Base-by-base conservation (phyloP, 306 rosid genomes). In the Dryas alaskensis region DNA sequence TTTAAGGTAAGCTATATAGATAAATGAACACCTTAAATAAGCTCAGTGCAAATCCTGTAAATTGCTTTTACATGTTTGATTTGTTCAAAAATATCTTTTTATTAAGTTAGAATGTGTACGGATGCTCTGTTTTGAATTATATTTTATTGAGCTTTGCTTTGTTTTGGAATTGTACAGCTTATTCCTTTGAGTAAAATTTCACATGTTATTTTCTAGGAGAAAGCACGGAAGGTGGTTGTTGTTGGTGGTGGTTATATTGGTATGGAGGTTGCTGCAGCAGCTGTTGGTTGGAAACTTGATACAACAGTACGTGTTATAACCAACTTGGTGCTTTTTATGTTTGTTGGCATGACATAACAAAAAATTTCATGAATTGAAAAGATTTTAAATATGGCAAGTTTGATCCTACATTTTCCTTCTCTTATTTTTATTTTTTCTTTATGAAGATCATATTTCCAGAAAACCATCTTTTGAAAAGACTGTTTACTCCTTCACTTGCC, bases 221-320 rank as follows among this genome's bases (percentile, higher is more conserved):
- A 87, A 79, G 81, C 97, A 75, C 79, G 70, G 77, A 91, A 88
- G 87, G 88, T 91, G 80, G 96, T 88, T 55, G 76, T 93, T 68
- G 96, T 93, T 54, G 98, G 98, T 64, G 98, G 98, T 81, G 98
- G 98, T 71, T 91, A 93, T 78, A 93, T 93, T 73, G 98, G 98
- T 66, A 85, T 91, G 97, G 97, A 94, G 88, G 86, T 91, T 83
- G 98, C 96, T 62, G 98, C 98, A 27, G 98, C 97, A 61, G 90
- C 94, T 71, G 83, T 76, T 87, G 98, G 74, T 78, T 93, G 98
- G 98, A 87, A 93, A 42, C 96, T 89, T 75, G 94, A 93, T 84
- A 93, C 98, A 61, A 91, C 98, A 37, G 97, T 91, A 86, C 54
- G 94, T 80, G 13, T 72, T 51, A 37, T 60, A 50, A 80, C 57